phyloP scores from a whole-genome alignment of 768 basidiomycete species.

The Hygrophorus pudorinus region DNA sequence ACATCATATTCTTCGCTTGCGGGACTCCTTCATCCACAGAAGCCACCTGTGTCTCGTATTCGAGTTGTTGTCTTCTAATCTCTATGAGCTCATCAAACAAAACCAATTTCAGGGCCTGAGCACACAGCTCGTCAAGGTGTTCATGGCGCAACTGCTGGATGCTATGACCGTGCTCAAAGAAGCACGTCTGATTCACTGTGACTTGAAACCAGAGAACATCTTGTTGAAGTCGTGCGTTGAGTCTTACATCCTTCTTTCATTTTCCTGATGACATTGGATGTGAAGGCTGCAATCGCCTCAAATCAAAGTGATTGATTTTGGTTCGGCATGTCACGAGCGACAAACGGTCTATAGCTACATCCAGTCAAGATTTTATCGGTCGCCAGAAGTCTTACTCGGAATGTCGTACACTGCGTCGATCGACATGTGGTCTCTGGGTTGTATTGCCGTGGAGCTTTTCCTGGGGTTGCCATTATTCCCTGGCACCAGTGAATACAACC shows the following conservation, averaged over 20 bases:
- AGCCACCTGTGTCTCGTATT: conserved; percentile 97
- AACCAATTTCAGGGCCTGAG: conserved; percentile 97
- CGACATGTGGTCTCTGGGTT: conserved; percentile 99
- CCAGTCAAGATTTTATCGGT: conserved; percentile 97
- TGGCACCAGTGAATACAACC: conserved; percentile 98
- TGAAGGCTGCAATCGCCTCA: conserved; percentile 87
- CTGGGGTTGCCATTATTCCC: conserved; percentile 94
- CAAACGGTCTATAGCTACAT: conserved; percentile 99
- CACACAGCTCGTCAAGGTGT: conserved; percentile 96
- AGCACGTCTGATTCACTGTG: conserved; percentile 93
- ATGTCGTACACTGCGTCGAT: conserved; percentile 92
- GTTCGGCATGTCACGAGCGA: conserved; percentile 96
- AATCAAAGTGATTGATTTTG: conserved; percentile 99
- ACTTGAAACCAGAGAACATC: conserved; percentile 98
- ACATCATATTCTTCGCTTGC: conserved; percentile 91
- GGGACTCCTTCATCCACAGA: conserved; percentile 94
- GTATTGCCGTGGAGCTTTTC: conserved; percentile 97
- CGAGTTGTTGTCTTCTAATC: conserved; percentile 91
- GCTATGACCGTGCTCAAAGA: conserved; percentile 90
- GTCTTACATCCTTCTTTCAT: neutral
- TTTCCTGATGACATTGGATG: conserved; percentile 2
- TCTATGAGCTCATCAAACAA: conserved; percentile 99
- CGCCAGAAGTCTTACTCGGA: conserved; percentile 92
- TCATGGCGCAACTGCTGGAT: conserved; percentile 92
- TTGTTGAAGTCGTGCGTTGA: conserved; percentile 77